Conservation (phyloP, 2,329 filamentous ascomycete species). For the Claviceps arundinis region DNA sequence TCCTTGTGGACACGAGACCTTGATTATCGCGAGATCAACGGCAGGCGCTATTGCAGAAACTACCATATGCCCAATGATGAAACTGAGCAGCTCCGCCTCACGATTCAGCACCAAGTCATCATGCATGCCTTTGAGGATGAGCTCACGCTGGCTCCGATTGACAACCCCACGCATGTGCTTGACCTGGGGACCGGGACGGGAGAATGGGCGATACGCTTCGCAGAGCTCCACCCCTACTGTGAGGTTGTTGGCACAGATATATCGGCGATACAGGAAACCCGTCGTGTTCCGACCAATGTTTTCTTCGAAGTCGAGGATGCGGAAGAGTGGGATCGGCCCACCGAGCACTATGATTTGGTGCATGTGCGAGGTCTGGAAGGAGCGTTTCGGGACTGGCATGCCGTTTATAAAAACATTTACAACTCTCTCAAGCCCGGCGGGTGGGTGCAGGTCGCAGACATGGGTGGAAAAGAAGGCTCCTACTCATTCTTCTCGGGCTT, state of each 20-base stretch:
- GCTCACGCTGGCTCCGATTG: conserved; percentile 29
- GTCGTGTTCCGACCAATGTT: conserved; percentile 42
- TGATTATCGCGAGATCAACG: conserved; percentile 46
- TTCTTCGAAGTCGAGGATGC: conserved; percentile 49
- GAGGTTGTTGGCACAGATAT: conserved; percentile 48
- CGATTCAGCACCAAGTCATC: conserved; percentile 50
- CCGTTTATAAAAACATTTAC: conserved; percentile 39
- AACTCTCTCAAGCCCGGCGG: conserved; percentile 42
- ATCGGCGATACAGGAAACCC: conserved; percentile 41
- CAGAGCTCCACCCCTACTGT: conserved; percentile 37
- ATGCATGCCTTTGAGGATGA: conserved; percentile 35
- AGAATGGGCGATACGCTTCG: conserved; percentile 37
- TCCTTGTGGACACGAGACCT: conserved; percentile 38
- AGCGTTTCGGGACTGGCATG: conserved; percentile 41
- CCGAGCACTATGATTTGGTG: conserved; percentile 40
- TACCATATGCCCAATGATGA: conserved; percentile 58
- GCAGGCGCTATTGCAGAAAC: conserved; percentile 46
- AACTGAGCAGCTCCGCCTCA: conserved; percentile 47
- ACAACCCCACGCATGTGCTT: conserved; percentile 29
- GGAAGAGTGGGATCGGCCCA: conserved; percentile 43
- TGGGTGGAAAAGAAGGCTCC: conserved; percentile 30
- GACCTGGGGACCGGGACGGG: conserved; percentile 48
- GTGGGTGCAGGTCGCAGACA: conserved; percentile 43
- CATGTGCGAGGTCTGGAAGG: conserved; percentile 44
- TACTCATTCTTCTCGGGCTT: conserved; percentile 23